A percentile compares a stretch with the other conserved stretches of the same genome.
phyloP scores from a whole-genome alignment of 2,329 filamentous ascomycete species.

The Clarireedia paspali region DNA sequence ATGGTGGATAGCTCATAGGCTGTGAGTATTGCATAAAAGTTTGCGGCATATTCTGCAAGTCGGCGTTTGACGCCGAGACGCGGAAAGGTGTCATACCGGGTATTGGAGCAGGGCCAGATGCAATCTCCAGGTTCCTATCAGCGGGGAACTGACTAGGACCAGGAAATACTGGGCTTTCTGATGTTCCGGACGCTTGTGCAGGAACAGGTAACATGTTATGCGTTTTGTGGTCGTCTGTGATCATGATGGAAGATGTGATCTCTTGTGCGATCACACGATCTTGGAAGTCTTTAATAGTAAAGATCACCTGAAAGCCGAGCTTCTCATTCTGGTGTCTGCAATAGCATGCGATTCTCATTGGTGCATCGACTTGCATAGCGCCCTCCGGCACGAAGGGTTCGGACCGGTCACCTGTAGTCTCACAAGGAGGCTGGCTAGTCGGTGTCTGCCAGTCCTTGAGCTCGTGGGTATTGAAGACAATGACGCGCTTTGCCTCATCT shows the following conservation, averaged over 20 bases:
- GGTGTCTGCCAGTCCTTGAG: conserved; percentile 73
- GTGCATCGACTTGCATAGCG: conserved; percentile 71
- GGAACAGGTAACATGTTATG: conserved; percentile 41
- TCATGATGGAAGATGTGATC: conserved; percentile 85
- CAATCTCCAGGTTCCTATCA: conserved; percentile 23
- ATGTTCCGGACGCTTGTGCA: conserved; percentile 25
- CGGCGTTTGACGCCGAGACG: conserved; percentile 53
- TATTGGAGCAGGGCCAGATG: conserved; percentile 13
- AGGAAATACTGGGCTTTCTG: conserved; percentile 31
- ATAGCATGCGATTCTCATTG: conserved; percentile 96
- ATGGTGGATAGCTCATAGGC: conserved; percentile 25
- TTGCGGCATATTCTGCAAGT: conserved; percentile 52
- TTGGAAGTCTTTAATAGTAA: conserved; percentile 79
- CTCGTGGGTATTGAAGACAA: conserved; percentile 88
- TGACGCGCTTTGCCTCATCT: conserved; percentile 71
- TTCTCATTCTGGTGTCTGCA: conserved; percentile 95
- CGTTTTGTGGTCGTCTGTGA: conserved; percentile 97
- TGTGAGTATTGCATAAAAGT: conserved; percentile 32
- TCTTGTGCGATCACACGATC: conserved; percentile 75
- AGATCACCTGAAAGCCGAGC: conserved; percentile 84
- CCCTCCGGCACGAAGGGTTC: conserved; percentile 45
- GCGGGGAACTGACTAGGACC: conserved; percentile 35
- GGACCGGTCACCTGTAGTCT: conserved; percentile 37
- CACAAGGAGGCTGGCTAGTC: conserved; percentile 41
- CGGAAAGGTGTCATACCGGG: conserved; percentile 39